Evolutionary conservation across 768 basidiomycete species (phyloP), one percentile per base, ranked within the genome.

Genomic region (Suillus placidus): DNA sequence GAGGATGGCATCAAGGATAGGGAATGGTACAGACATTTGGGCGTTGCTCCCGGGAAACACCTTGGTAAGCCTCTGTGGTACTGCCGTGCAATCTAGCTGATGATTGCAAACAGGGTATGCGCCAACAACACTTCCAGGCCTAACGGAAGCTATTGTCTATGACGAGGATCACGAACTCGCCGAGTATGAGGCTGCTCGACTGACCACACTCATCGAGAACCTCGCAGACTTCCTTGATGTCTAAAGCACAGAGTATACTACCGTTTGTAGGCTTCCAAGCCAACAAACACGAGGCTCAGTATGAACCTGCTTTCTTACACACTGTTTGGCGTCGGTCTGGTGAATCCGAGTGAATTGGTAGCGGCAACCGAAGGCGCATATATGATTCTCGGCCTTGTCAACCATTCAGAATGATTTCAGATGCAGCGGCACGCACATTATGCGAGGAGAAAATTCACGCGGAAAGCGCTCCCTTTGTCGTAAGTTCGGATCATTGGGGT

Each of bases 21-120:
- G 38, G 90, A 93, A 73, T 96, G 94, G 94, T 97, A 91, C 74
- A 87, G 81, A 71, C 90, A 95, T 77, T 83, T 94, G 18, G 94
- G 85, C 57, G 92, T 94, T 51, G 93, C 94, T 3, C 94, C 95
- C 37, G 94, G 94, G 45, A 89, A 92, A 75, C 90, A 90, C 87
- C 86, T 90, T 47, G 90, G 91, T 91, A 69, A 69, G 84, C 77
- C 26, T 60, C 14, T 43, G 30, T 42, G 34, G 6, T 47, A 20
- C 51, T 64, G 20, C 35, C 49, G 9, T 47, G 61, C 40, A 65
- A 10, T 61, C 40, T 45, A 32, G 9, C 9, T 40, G 38, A 62
- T 30, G 40, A 10, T 63, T 43, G 43, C 23, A 16, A 51, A 37
- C 70, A 92, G 91, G 91, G 6, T 93, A 93, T 71, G 93, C 93